Evolutionary conservation across 345 rosid genomes (phyloP), one percentile per base, ranked within the genome.

Genomic region (Arabidopsis suecica): DNA sequence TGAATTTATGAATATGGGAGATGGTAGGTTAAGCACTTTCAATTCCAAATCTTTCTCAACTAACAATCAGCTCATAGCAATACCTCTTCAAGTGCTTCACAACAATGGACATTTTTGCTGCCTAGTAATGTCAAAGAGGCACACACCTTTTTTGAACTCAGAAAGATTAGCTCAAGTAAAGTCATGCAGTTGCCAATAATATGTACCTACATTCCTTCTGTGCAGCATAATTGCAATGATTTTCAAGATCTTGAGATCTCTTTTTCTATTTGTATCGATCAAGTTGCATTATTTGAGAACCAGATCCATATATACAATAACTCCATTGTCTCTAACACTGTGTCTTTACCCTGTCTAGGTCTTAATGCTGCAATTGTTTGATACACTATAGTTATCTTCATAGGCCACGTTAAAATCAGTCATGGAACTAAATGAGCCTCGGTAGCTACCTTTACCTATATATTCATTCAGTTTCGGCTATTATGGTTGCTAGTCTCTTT

Each of bases 11-110:
- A 61, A 53, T 28, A 40, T 72, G 68, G 54, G 58, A 68, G 54
- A 78, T 56, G 80, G 78, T 68, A 86, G 93, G 88, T 53, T 86
- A 86, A 71, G 88, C 83, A 49, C 85, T 94, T 23, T 79, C 89
- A 23, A 23, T 23, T 23, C 25, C 85, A 61, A 79, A 80, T 83
- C 86, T 88, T 83, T 61, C 89, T 76, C 93, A 89, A 62, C 89
- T 87, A 74, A 82, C 85, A 1, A 89, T 88, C 78, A 86, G 88
- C 13, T 91, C 97, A 16, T 85, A 82, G 78, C 85, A 13, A 87
- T 50, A 85, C 89, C 66, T 83, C 96, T 59, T 86, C 92, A 48
- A 88, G 88, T 79, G 93, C 87, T 36, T 87, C 97, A 54, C 90
- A 91, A 80, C 85, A 89, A 81, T 85, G 91, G 79, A 81, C 86